These are phyloP conservation scores for Elsinoe australis DNA, from an alignment of 2,329 filamentous ascomycete species.

Conservation along the genomic window DNA sequence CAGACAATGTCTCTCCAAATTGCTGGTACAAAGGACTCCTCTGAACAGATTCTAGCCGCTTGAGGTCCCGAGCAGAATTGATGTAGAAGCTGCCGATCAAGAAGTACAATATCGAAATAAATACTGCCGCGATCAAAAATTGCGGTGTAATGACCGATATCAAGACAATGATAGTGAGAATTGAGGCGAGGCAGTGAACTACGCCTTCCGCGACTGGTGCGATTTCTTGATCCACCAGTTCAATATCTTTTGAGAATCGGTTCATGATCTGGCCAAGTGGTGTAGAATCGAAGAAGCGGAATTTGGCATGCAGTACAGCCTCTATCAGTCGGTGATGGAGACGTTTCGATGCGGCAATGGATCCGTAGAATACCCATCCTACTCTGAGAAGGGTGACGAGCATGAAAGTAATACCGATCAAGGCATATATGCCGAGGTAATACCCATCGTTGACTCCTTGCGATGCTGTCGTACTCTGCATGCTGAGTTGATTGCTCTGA, in stretches of 20 bases:
- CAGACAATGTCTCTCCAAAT: slow-evolving; percentile 89
- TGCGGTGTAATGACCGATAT: slow-evolving; percentile 84
- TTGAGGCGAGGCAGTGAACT: slow-evolving; percentile 57
- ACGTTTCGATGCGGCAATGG: slow-evolving; percentile 75
- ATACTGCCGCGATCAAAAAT: slow-evolving; percentile 77
- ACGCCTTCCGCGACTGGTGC: slow-evolving; percentile 80
- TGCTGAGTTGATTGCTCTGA: slow-evolving; percentile 12
- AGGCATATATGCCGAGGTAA: slow-evolving; percentile 74
- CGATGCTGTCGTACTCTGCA: slow-evolving; percentile 2
- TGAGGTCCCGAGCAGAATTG: slow-evolving; percentile 85
- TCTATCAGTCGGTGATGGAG: slow-evolving; percentile 74
- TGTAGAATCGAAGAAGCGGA: slow-evolving; percentile 96
- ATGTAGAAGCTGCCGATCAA: slow-evolving; percentile 83
- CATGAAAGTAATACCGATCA: slow-evolving; percentile 70
- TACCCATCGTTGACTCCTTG: slow-evolving; percentile 64
- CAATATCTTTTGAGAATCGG: slow-evolving; percentile 94
- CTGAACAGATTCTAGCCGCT: slow-evolving; percentile 88
- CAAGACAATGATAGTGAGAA: slow-evolving; percentile 77
- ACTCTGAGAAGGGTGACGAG: slow-evolving; percentile 76
- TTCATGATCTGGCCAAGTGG: slow-evolving; percentile 96
- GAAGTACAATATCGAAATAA: slow-evolving; percentile 78
- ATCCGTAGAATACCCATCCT: slow-evolving; percentile 84
- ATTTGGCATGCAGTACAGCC: slow-evolving; percentile 77
- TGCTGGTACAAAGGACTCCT: slow-evolving; percentile 94
- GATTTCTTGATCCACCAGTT: slow-evolving; percentile 91